Evolutionary conservation across 2,329 filamentous ascomycete genomes (phyloP).

Genomic region (Graphilbum sp.): DNA sequence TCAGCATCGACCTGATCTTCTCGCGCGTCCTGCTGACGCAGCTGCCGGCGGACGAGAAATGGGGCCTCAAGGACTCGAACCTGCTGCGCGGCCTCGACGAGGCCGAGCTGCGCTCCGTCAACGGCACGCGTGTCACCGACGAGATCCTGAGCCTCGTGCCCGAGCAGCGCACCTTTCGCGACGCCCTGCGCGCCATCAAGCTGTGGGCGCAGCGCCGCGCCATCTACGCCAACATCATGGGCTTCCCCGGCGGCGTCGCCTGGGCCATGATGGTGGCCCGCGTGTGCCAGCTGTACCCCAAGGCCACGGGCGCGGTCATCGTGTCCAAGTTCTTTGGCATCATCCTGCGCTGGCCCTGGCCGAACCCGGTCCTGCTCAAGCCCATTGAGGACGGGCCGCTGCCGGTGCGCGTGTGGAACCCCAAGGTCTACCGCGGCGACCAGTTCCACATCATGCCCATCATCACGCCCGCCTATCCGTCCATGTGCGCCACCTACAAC

Average conservation of each 20-base stretch:
- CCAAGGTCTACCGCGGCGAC: conserved; percentile 70
- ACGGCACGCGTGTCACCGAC: conserved; percentile 86
- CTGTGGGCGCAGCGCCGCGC: conserved; percentile 87
- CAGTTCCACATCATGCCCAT: conserved; percentile 89
- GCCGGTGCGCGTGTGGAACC: conserved; percentile 85
- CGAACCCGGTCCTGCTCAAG: conserved; percentile 81
- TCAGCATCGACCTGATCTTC: conserved; percentile 92
- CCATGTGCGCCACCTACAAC: conserved; percentile 96
- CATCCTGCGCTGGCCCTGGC: conserved; percentile 85
- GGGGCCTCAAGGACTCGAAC: conserved; percentile 68
- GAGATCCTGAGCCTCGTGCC: conserved; percentile 83
- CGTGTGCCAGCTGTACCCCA: conserved; percentile 90
- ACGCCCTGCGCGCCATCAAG: conserved; percentile 83
- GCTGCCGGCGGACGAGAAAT: conserved; percentile 48
- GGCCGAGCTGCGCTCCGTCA: conserved; percentile 72
- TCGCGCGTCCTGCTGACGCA: conserved; percentile 57
- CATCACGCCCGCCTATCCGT: conserved; percentile 93
- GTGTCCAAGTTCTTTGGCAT: conserved; percentile 91
- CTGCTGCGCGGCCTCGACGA: conserved; percentile 78
- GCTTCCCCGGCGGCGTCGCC: conserved; percentile 89
- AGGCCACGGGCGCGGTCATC: conserved; percentile 74
- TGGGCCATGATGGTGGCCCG: conserved; percentile 97
- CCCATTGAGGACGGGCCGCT: conserved; percentile 68
- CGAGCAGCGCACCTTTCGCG: conserved; percentile 74
- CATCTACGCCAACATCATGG: conserved; percentile 91